Evolutionary conservation across 129 eudicot genomes (phyloP).

Genomic region (Centrapalus pauciflorus): DNA sequence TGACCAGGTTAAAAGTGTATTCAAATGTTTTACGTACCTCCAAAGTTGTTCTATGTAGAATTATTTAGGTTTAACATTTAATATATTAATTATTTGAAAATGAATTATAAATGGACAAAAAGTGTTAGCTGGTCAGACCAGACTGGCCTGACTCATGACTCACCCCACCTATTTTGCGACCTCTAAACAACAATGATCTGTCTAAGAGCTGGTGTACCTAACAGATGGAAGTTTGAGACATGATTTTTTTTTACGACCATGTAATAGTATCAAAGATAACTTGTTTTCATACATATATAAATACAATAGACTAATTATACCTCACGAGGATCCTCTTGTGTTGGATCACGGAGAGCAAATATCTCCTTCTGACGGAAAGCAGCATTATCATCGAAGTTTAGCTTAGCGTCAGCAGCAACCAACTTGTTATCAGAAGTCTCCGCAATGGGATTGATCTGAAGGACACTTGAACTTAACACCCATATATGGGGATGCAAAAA

Average conservation of each 20-base stretch:
- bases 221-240: not conserved
- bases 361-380: constrained; percentile 87
- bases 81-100: no score
- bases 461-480: constrained; percentile 11
- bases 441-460: constrained; percentile 90
- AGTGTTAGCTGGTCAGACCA: no score
- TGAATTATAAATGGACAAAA: no score
- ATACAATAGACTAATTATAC: constrained; percentile 26
- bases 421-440: constrained; percentile 84
- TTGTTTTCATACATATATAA: not conserved
- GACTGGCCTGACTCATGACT: no score
- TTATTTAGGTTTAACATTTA: no score
- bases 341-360: constrained; percentile 87
- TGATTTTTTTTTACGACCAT: not conserved
- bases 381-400: constrained; percentile 95
- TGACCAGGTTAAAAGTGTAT: no score
- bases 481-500: not conserved
- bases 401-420: constrained; percentile 98
- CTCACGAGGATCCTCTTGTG: constrained; percentile 99
- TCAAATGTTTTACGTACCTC: no score
- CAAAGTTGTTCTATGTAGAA: no score
- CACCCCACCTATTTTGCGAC: no score
- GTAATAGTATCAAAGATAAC: not conserved
- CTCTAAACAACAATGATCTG: no score
- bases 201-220: not conserved